phyloP scores from a whole-genome alignment of 371 early-diverging fungal genomes.

The Syncephalastrum monosporum region DNA sequence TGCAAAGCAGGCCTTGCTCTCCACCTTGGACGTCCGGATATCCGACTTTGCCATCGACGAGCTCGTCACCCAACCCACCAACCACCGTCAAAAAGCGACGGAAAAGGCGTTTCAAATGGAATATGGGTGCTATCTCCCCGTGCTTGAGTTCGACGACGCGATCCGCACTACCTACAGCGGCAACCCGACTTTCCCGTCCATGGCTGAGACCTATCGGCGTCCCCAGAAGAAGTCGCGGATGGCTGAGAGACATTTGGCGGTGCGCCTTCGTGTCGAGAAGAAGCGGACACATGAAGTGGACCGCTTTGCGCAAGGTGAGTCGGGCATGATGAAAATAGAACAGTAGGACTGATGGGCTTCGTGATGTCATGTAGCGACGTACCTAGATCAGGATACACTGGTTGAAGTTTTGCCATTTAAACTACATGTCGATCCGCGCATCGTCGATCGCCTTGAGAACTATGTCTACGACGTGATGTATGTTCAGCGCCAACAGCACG shows the following conservation, averaged over 20 bases:
- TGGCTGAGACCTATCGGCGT: neutral
- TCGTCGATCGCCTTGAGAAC: slow-evolving; percentile 48
- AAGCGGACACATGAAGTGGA: slow-evolving; percentile 20
- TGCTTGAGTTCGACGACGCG: slow-evolving; percentile 36
- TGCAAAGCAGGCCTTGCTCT: slow-evolving; percentile 5
- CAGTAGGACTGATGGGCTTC: neutral
- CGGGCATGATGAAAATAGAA: neutral
- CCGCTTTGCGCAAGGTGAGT: slow-evolving; percentile 21
- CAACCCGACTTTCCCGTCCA: slow-evolving; percentile 22
- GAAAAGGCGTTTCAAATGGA: slow-evolving; percentile 12
- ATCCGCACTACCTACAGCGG: slow-evolving; percentile 23
- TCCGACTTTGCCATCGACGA: slow-evolving; percentile 26
- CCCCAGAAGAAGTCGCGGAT: neutral
- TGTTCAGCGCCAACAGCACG: neutral
- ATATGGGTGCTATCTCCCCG: slow-evolving; percentile 29
- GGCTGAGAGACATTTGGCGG: slow-evolving; percentile 7
- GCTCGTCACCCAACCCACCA: slow-evolving; percentile 22
- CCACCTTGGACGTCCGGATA: slow-evolving; percentile 30
- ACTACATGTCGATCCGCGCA: slow-evolving; percentile 48
- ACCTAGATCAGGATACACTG: slow-evolving; percentile 39
- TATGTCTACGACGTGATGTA: slow-evolving; percentile 36
- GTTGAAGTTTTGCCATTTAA: slow-evolving; percentile 54
- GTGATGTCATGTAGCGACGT: slow-evolving; percentile 12
- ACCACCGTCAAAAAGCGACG: neutral
- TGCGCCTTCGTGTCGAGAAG: slow-evolving; percentile 29